A percentile compares a stretch with the other conserved stretches of the same genome.
phyloP scores from a whole-genome alignment of 768 basidiomycete species.

The Botryobasidium botryosum region DNA sequence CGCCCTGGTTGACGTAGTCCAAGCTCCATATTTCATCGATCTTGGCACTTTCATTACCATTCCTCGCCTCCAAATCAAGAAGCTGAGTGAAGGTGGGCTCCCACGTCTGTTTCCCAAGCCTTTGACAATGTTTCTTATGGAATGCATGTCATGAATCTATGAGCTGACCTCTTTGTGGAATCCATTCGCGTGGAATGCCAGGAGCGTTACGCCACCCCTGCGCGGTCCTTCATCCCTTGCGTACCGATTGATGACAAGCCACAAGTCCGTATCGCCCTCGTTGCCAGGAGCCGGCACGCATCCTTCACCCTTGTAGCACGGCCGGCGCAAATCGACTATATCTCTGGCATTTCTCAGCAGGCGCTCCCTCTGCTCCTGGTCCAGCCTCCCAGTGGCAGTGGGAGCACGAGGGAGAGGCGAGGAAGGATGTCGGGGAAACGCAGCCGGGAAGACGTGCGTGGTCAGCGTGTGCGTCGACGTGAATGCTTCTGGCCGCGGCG shows the following conservation, averaged over 20 bases:
- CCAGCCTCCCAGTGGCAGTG: too few relatives aligned
- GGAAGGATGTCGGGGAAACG: conserved; percentile 12
- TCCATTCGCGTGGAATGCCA: conserved; percentile 74
- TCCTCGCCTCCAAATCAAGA: conserved; percentile 23
- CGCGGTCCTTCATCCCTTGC: conserved; percentile 21
- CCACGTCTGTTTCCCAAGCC: conserved; percentile 55
- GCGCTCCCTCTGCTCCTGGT: too few relatives aligned
- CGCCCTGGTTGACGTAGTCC: conserved; percentile 76
- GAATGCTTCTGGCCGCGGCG: neutral
- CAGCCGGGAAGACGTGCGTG: conserved; percentile 15
- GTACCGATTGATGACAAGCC: conserved; percentile 62
- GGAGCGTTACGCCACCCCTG: conserved; percentile 41
- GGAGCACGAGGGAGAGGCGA: too few relatives aligned
- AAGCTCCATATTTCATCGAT: conserved; percentile 67
- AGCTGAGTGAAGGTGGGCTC: conserved; percentile 46
- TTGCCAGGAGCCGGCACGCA: too few relatives aligned
- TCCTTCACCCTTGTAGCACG: too few relatives aligned
- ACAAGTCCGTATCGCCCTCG: conserved; percentile 25
- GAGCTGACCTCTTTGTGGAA: conserved; percentile 64
- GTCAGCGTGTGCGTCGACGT: conserved; percentile 8
- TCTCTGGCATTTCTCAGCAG: too few relatives aligned
- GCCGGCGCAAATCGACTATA: too few relatives aligned
- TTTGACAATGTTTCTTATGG: neutral
- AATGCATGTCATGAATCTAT: neutral
- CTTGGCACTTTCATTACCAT: conserved; percentile 19